These are phyloP conservation scores for Sporothrix luriei DNA, from an alignment of 2,329 filamentous ascomycete species.

Conservation along the genomic window DNA sequence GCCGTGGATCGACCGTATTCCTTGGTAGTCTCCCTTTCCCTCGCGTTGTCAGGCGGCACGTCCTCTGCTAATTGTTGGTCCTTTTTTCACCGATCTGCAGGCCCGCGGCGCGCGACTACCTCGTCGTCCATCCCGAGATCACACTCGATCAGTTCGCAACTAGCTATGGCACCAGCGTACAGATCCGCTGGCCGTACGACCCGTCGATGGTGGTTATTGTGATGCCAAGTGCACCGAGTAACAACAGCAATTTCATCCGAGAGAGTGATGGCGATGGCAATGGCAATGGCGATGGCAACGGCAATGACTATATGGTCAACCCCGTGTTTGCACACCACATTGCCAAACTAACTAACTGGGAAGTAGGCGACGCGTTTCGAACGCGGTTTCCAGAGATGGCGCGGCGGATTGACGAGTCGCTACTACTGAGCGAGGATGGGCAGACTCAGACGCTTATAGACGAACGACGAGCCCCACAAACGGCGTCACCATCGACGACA, in stretches of 20 bases:
- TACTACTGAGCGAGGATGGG: not conserved
- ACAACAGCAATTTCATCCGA: not conserved
- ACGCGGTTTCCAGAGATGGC: constrained; percentile 7
- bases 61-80: not conserved
- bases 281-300: not conserved
- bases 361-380: constrained; percentile 1
- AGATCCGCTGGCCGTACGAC: constrained; percentile 17
- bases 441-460: not conserved
- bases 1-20: constrained; percentile 16
- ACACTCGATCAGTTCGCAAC: not conserved
- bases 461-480: not conserved
- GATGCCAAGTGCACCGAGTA: not conserved
- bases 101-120: constrained; percentile 14
- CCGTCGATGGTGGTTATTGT: constrained; percentile 16
- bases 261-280: not conserved
- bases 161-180: not conserved
- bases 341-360: constrained; percentile 14
- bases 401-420: not conserved
- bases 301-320: constrained; percentile 10
- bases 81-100: not conserved
- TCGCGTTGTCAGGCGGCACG: too few species aligned
- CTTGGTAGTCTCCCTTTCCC: not conserved
- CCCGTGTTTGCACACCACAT: constrained; percentile 20
- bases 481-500: not conserved
- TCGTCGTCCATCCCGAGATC: constrained; percentile 1